Percentiles rank a stretch among this genome's conserved stretches.
These are phyloP conservation scores for Camelina sativa DNA, from an alignment of 345 rosid genomes.

Conservation along the genomic window DNA sequence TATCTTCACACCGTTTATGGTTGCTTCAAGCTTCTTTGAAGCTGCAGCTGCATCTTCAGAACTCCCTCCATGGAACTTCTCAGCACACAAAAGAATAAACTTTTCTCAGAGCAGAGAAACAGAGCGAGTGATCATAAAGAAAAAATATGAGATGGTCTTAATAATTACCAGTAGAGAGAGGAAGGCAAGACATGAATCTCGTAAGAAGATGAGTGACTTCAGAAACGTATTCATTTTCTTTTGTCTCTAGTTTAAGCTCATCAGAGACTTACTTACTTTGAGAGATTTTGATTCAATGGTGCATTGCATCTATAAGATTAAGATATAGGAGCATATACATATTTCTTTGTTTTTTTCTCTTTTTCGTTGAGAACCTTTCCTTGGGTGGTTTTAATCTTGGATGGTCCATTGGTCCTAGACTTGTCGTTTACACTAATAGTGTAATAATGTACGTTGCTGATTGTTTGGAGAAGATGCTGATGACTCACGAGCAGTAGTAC, in stretches of 20 bases:
- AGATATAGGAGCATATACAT: background rate
- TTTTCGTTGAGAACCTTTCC: background rate
- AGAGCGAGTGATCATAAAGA: constrained; percentile 15
- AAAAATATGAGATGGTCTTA: background rate
- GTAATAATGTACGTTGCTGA: constrained; percentile 11
- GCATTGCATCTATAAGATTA: constrained; percentile 24
- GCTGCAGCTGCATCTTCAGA: constrained; percentile 12
- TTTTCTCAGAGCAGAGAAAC: constrained; percentile 3
- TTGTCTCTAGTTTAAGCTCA: background rate
- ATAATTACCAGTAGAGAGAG: constrained; percentile 32
- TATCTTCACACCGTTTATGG: background rate
- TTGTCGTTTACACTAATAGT: constrained; percentile 25
- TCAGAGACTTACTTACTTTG: constrained; percentile 1
- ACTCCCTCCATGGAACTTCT: constrained; percentile 32
- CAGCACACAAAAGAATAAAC: background rate
- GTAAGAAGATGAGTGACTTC: constrained; percentile 33
- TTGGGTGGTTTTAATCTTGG: background rate
- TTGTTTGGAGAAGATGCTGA: constrained; percentile 22
- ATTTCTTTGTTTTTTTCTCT: too few species aligned
- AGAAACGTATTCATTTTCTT: constrained; percentile 9
- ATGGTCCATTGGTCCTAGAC: constrained; percentile 35
- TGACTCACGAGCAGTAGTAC: constrained; percentile 30
- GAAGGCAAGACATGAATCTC: constrained; percentile 33
- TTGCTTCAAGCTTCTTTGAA: constrained; percentile 8
- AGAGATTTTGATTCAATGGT: constrained; percentile 34